Evolutionary conservation across 2,329 filamentous ascomycete species (phyloP).

Genomic region (Metarhizium rileyi): DNA sequence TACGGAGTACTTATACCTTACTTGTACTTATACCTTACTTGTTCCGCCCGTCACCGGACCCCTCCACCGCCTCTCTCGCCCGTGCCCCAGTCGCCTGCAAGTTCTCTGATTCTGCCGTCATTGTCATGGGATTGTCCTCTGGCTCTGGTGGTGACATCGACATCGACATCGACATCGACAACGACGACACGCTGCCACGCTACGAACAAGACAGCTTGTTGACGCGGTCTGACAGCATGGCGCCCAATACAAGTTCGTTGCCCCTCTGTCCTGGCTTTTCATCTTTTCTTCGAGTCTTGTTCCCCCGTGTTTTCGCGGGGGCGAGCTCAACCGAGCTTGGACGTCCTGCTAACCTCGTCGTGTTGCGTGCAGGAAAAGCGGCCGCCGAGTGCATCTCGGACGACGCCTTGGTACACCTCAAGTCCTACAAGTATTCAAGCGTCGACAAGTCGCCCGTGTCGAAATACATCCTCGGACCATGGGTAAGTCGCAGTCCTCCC

Average conservation of each 20-base stretch:
- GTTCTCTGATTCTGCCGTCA: conserved; percentile 13
- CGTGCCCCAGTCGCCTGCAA: too few species aligned
- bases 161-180: background rate
- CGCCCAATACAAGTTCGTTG: conserved; percentile 23
- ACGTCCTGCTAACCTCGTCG: conserved; percentile 1
- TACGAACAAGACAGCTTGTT: conserved; percentile 17
- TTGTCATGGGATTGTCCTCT: conserved; percentile 7
- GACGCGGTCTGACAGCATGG: conserved; percentile 20
- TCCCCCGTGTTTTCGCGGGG: background rate
- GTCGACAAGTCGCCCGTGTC: conserved; percentile 95
- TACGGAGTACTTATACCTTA: background rate
- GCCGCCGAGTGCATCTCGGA: conserved; percentile 72
- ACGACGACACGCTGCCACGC: conserved; percentile 22
- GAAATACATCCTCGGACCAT: conserved; percentile 86
- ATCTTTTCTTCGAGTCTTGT: background rate
- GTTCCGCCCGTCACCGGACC: background rate
- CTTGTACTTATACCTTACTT: background rate
- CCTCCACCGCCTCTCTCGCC: conserved; percentile 13
- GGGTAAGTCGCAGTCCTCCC: conserved; percentile 51
- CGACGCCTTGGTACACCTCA: conserved; percentile 82
- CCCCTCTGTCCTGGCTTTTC: background rate
- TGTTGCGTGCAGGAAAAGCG: conserved; percentile 31
- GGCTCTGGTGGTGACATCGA: conserved; percentile 15
- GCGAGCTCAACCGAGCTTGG: background rate
- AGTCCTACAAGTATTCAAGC: conserved; percentile 93